Evolutionary conservation across 164 flowering plant genomes (phyloP).

Genomic region (Kalanchoe fedtschenkoi): DNA sequence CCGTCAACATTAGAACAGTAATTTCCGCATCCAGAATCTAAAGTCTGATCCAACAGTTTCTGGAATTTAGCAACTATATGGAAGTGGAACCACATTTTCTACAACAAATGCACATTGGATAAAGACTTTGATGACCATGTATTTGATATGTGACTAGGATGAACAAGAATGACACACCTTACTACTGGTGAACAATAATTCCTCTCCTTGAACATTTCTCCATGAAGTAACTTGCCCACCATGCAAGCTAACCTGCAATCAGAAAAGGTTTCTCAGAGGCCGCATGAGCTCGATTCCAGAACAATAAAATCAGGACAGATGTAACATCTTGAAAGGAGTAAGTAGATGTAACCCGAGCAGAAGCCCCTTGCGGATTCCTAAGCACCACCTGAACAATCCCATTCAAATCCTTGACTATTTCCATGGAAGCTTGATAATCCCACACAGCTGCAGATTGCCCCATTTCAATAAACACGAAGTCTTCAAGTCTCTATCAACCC

Average conservation of each 20-base stretch:
- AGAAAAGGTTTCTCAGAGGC: too few relatives aligned
- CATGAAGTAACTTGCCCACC: conserved; percentile 90
- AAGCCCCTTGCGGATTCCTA: conserved; percentile 65
- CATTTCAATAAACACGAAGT: conserved; percentile 27
- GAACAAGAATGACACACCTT: conserved; percentile 56
- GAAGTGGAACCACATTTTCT: neutral
- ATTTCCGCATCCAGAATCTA: too few relatives aligned
- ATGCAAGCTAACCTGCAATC: conserved; percentile 81
- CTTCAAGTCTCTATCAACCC: conserved; percentile 1
- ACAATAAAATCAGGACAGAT: neutral
- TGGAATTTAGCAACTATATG: neutral
- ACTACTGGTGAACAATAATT: conserved; percentile 75
- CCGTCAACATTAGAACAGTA: neutral
- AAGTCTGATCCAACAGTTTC: neutral
- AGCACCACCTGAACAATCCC: conserved; percentile 74
- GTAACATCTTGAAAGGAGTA: neutral
- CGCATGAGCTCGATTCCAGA: too few relatives aligned
- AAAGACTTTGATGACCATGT: too few relatives aligned
- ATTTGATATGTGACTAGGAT: neutral
- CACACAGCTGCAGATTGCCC: conserved; percentile 69
- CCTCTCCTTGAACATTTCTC: conserved; percentile 85
- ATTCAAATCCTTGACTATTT: conserved; percentile 72
- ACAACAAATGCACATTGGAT: neutral
- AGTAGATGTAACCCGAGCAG: conserved; percentile 49
- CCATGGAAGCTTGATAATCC: conserved; percentile 52